phyloP scores from a whole-genome alignment of 2,329 filamentous ascomycete species.

The Xylariaceae sp. region DNA sequence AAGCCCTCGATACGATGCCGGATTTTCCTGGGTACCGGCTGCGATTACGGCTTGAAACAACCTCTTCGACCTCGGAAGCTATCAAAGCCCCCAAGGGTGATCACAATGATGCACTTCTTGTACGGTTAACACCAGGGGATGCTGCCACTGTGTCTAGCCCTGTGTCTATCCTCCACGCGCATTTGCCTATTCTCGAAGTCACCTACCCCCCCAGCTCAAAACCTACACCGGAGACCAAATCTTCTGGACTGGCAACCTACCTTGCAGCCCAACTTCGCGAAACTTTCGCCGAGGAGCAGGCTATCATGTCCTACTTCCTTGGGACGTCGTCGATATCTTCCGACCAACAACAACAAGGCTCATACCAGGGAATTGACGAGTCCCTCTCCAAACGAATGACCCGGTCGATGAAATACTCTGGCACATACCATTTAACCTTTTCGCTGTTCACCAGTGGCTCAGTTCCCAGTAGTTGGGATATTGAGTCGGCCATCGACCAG shows the following conservation, averaged over 20 bases:
- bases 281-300: slow-evolving; percentile 87
- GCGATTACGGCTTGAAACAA: slow-evolving; percentile 65
- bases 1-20: slow-evolving; percentile 84
- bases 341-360: slow-evolving; percentile 52
- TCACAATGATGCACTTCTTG: slow-evolving; percentile 67
- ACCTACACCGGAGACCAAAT: slow-evolving; percentile 70
- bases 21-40: slow-evolving; percentile 87
- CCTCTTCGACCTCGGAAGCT: slow-evolving; percentile 52
- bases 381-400: slow-evolving; percentile 75
- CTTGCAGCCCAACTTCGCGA: slow-evolving; percentile 79
- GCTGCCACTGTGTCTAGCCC: slow-evolving; percentile 65
- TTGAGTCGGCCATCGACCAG: slow-evolving; percentile 78
- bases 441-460: slow-evolving; percentile 87
- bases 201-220: slow-evolving; percentile 75
- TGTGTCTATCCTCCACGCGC: slow-evolving; percentile 70
- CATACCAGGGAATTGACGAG: slow-evolving; percentile 60
- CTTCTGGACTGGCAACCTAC: slow-evolving; percentile 76
- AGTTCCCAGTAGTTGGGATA: slow-evolving; percentile 86
- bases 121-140: slow-evolving; percentile 72
- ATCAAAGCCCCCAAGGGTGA: slow-evolving; percentile 41
- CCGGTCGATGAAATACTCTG: slow-evolving; percentile 86
- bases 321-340: slow-evolving; percentile 63
- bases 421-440: slow-evolving; percentile 94
- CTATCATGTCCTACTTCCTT: slow-evolving; percentile 79
- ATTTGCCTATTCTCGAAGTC: slow-evolving; percentile 75